Percentiles rank a stretch among this genome's conserved stretches.
Evolutionary conservation across 2,329 filamentous ascomycete genomes (phyloP).

Genomic region (Akanthomyces dipterigenus): DNA sequence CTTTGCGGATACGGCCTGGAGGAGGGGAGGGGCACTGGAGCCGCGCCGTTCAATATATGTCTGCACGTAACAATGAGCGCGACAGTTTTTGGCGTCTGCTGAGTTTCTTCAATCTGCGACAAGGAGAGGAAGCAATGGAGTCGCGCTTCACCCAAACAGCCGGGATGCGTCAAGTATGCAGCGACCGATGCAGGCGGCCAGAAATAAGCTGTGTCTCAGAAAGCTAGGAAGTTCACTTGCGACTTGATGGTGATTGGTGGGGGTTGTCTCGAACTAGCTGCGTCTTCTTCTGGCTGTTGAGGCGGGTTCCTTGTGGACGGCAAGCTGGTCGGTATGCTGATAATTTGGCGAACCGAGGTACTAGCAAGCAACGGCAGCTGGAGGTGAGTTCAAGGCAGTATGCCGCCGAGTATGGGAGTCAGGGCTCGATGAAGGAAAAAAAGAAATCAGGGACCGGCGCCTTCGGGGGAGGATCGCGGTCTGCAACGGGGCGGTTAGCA

Average conservation of each 20-base stretch:
- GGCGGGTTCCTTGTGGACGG: neutral
- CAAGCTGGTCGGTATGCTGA: neutral
- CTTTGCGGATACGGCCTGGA: neutral
- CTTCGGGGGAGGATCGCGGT: neutral
- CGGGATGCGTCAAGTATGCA: neutral
- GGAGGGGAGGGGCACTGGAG: neutral
- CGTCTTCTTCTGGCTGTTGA: neutral
- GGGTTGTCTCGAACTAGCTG: neutral
- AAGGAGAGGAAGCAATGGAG: neutral
- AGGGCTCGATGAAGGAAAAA: neutral
- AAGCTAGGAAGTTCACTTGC: neutral
- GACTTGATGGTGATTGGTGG: neutral
- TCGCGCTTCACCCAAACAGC: neutral
- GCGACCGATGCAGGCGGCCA: conserved; percentile 3
- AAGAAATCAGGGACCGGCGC: neutral
- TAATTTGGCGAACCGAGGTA: neutral
- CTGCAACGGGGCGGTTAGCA: neutral
- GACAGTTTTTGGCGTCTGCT: neutral
- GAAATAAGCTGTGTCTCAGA: conserved; percentile 9
- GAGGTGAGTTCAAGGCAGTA: neutral
- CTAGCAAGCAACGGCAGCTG: neutral
- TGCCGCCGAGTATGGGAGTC: neutral
- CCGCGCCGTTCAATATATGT: neutral
- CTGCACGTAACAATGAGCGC: neutral
- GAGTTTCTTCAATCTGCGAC: neutral